phyloP scores from a whole-genome alignment of 257 asterid genomes.

The Nicotiana undulata region DNA sequence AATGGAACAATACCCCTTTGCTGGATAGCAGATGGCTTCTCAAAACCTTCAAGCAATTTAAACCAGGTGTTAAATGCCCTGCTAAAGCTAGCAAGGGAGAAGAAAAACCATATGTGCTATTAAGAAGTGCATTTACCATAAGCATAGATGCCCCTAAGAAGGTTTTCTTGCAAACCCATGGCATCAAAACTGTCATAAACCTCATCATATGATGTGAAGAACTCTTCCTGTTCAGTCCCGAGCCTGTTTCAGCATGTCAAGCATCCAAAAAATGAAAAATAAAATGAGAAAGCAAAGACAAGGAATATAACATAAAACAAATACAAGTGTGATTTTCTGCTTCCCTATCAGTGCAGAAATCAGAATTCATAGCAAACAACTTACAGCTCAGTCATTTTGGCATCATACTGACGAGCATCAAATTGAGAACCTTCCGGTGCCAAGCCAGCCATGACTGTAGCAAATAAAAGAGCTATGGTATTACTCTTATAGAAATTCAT shows the following conservation, averaged over 20 bases:
- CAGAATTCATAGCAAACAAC: background rate
- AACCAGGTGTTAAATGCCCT: background rate
- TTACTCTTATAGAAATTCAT: background rate
- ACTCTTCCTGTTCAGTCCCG: slow-evolving; percentile 27
- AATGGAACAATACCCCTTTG: slow-evolving; percentile 60
- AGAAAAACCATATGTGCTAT: background rate
- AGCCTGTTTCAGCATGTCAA: slow-evolving; percentile 17
- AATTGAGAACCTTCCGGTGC: slow-evolving; percentile 44
- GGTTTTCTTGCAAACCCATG: slow-evolving; percentile 55
- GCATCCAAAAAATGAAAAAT: background rate
- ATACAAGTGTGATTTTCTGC: background rate
- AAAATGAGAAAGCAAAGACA: background rate
- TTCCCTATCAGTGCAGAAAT: background rate
- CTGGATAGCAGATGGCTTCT: slow-evolving; percentile 60
- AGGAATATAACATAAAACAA: background rate
- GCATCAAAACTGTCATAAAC: slow-evolving; percentile 53
- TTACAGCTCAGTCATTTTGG: slow-evolving; percentile 36
- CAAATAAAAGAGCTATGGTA: background rate
- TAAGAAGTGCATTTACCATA: slow-evolving; percentile 29
- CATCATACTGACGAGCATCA: slow-evolving; percentile 35
- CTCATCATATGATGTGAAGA: slow-evolving; percentile 52
- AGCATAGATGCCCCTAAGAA: slow-evolving; percentile 56
- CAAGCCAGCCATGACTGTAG: slow-evolving; percentile 37
- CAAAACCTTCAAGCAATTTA: slow-evolving; percentile 32
- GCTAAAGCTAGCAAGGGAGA: background rate